phyloP scores from a whole-genome alignment of 805 yeast species.

The Myxozyma geophila region DNA sequence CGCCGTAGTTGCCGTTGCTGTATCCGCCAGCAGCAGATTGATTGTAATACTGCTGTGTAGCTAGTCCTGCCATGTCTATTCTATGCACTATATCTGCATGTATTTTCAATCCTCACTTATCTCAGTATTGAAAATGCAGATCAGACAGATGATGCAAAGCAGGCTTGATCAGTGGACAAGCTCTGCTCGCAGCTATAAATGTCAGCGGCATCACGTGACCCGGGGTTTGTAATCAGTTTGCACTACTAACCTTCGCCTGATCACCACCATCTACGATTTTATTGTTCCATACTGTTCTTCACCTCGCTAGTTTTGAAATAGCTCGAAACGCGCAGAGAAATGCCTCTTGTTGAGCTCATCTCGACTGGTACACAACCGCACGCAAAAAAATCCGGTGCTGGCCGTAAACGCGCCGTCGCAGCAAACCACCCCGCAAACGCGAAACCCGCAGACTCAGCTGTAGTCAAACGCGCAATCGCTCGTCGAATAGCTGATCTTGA shows the following conservation, averaged over 20 bases:
- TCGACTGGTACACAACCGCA: background rate
- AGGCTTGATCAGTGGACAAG: background rate
- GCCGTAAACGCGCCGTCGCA: conserved; percentile 13
- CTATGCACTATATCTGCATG: background rate
- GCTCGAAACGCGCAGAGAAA: background rate
- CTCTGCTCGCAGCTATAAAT: background rate
- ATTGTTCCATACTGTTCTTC: background rate
- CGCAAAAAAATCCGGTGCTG: background rate
- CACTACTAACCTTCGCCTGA: background rate
- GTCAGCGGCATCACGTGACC: conserved; percentile 8
- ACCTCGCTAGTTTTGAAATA: background rate
- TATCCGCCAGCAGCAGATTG: conserved; percentile 1
- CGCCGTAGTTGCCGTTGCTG: background rate
- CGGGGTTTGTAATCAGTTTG: conserved; percentile 15
- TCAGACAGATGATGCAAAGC: background rate
- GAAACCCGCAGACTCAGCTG: conserved; percentile 10
- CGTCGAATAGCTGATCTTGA: conserved; percentile 42
- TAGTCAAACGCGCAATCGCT: conserved; percentile 24
- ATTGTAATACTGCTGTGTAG: conserved; percentile 12
- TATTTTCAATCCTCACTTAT: background rate
- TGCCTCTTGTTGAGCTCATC: conserved; percentile 23
- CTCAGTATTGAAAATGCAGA: background rate
- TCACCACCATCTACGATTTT: background rate
- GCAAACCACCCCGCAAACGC: conserved; percentile 13
- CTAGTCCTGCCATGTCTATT: conserved; percentile 7